phyloP scores from a whole-genome alignment of 257 asterid genomes.

The Przewalskia tangutica region DNA sequence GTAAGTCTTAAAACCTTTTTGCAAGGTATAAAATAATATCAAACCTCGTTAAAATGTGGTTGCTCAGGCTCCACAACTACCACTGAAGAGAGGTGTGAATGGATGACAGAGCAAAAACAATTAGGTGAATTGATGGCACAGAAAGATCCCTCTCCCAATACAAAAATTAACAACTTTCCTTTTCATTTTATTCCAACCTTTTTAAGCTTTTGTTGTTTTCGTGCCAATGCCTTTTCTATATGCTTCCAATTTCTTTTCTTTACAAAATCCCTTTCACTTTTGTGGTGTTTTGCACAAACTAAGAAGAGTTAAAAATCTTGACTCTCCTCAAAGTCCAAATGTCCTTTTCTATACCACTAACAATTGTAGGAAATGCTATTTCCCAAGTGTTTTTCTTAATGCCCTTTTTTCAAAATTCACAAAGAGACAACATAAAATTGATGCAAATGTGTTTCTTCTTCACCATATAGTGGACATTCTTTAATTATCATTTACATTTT shows the following conservation, averaged over 20 bases:
- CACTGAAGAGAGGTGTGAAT: constrained; percentile 17
- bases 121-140: constrained; percentile 41
- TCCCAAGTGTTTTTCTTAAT: constrained; percentile 3
- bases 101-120: constrained; percentile 52
- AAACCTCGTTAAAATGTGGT: rapidly evolving
- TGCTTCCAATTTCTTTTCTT: constrained; percentile 5
- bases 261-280: background rate
- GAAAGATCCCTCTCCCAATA: constrained; percentile 27
- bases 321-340: constrained; percentile 44
- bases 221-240: background rate
- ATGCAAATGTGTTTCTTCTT: background rate
- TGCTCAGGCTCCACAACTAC: background rate
- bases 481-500: background rate
- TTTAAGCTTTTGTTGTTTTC: constrained; percentile 4
- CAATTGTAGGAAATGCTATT: constrained; percentile 11
- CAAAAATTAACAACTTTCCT: background rate
- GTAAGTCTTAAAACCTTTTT: background rate
- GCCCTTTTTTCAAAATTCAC: background rate
- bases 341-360: constrained; percentile 36
- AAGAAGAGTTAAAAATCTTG: constrained; percentile 32
- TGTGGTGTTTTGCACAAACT: constrained; percentile 31
- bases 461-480: background rate
- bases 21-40: background rate
- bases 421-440: background rate
- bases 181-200: background rate